phyloP scores from a whole-genome alignment of 2,329 filamentous ascomycete species.

The Emmonsiellopsis sp. region DNA sequence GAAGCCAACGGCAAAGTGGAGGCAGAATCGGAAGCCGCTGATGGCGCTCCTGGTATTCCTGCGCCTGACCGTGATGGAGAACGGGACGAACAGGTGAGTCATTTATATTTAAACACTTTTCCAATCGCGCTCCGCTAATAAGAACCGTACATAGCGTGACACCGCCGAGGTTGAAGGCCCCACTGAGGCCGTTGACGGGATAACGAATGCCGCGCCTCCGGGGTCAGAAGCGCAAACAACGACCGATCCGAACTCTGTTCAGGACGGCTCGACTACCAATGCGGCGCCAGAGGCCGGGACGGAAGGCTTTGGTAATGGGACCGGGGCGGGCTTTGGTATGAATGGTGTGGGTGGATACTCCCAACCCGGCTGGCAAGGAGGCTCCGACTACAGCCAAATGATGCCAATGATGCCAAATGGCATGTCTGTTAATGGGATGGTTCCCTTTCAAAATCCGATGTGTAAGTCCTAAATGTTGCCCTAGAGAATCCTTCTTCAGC shows the following conservation, averaged over 20 bases:
- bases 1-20: not conserved
- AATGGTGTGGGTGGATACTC: conserved; percentile 40
- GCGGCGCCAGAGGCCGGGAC: not conserved
- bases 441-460: conserved; percentile 74
- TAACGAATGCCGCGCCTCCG: not conserved
- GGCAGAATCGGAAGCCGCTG: not conserved
- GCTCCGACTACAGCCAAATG: conserved; percentile 58
- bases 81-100: conserved; percentile 2
- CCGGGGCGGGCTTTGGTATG: conserved; percentile 35
- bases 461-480: conserved; percentile 48
- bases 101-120: not conserved
- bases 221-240: not conserved
- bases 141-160: not conserved
- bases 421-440: conserved; percentile 32
- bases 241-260: not conserved
- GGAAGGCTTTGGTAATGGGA: conserved; percentile 5
- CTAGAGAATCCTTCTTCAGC: not conserved
- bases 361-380: conserved; percentile 52
- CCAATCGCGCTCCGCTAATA: not conserved
- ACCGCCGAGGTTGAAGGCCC: not conserved
- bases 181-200: not conserved
- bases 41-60: not conserved
- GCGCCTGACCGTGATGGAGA: not conserved
- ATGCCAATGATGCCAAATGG: conserved; percentile 54
- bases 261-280: not conserved